These are phyloP conservation scores for Nakazawaea peltata DNA, from an alignment of 805 yeast species.

Conservation along the genomic window DNA sequence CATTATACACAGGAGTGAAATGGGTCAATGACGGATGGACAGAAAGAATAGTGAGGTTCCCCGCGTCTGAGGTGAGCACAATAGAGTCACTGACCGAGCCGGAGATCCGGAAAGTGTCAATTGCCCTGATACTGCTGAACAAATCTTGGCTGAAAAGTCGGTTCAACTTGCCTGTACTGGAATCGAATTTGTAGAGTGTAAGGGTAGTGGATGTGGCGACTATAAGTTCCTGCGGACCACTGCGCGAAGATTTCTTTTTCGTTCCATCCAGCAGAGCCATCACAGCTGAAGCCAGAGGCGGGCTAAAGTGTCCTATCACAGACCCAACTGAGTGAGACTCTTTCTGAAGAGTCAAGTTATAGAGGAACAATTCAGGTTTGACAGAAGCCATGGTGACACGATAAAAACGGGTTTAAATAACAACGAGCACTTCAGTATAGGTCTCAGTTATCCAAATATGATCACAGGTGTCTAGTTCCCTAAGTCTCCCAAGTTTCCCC, in stretches of 20 bases:
- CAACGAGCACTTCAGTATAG: too few species aligned
- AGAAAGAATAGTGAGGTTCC: constrained; percentile 51
- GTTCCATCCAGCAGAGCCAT: too few species aligned
- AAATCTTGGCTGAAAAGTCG: constrained; percentile 34
- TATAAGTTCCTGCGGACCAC: constrained; percentile 52
- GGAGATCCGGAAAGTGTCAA: constrained; percentile 42
- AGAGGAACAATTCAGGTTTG: neutral
- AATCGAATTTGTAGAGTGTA: constrained; percentile 44
- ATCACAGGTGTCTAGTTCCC: too few species aligned
- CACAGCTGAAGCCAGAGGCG: too few species aligned
- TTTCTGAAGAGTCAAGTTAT: neutral
- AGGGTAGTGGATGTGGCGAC: constrained; percentile 47
- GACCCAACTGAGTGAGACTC: constrained; percentile 43
- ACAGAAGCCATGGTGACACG: neutral
- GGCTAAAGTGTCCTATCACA: constrained; percentile 62
- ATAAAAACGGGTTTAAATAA: too few species aligned
- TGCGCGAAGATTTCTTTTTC: constrained; percentile 20
- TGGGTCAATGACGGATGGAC: constrained; percentile 27
- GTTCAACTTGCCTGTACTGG: constrained; percentile 46
- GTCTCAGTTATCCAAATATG: too few species aligned
- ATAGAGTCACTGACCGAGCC: constrained; percentile 50
- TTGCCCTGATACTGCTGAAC: constrained; percentile 50
- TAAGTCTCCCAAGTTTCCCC: too few species aligned
- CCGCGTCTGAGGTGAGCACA: constrained; percentile 75
- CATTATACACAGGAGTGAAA: constrained; percentile 41